Evolutionary conservation across 1,284 basidiomycete genomes (phyloP), one percentile per base, ranked within the genome.

Genomic region (Microstroma glucosiphilum): DNA sequence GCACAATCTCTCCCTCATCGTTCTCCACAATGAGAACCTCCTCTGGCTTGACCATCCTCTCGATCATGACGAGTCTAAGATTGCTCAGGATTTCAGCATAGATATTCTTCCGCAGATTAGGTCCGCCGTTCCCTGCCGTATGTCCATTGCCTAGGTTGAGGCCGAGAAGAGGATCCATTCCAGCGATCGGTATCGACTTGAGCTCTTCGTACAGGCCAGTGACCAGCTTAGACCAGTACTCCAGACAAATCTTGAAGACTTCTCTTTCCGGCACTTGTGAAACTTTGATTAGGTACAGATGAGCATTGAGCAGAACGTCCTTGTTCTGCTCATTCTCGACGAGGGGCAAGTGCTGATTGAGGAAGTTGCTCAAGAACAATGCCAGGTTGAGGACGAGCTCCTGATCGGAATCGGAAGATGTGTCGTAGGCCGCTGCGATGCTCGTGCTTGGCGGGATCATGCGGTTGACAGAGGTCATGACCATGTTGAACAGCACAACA

Each of bases 11-110:
- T 67, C 96, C 96, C 80, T 99, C 96, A 73, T 99, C 96, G 79
- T 98, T 98, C 82, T 98, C 96, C 40, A 98, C 96, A 69, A 99
- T 92, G 58, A 99, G 84, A 12, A 96, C 92, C 85, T 99, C 96
- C 80, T 99, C 96, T 12, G 96, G 96, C 82, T 98, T 99, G 72
- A 97, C 96, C 96, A 99, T 99, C 77, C 92, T 87, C 81, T 97
- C 94, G 72, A 98, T 96, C 80, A 98, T 92, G 57, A 98, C 94
- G 66, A 98, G 82, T 46, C 96, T 86, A 68, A 99, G 81, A 80
- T 99, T 97, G 57, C 90, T 93, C 62, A 98, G 83, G 30, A 99
- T 92, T 72, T 68, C 88, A 87, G 80, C 96, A 96, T 73, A 80
- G 56, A 94, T 90, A 79, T 91, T 92, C 84, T 97, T 96, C 72